Base-by-base conservation (phyloP, 2,329 filamentous ascomycete species). In the Pleurostoma richardsiae region DNA sequence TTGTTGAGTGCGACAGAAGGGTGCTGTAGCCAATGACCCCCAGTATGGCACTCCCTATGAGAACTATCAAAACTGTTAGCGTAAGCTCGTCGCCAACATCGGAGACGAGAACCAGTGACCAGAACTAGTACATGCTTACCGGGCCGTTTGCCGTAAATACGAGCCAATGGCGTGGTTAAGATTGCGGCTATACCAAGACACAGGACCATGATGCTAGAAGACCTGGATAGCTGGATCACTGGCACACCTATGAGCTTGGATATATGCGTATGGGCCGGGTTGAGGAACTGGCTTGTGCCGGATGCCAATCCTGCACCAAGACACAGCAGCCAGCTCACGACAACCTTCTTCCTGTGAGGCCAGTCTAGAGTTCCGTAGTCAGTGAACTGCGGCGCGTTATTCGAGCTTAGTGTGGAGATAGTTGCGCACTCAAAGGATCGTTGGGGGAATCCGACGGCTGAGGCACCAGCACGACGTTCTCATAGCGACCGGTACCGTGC, bases 401-500 rank as follows among this genome's bases (percentile, higher is more conserved):
- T 36, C 33, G 8, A 36, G n/a, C 19, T 19, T 19, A 2, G 19
- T 19, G 19, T 19, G 33, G 33, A 36, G 33, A 36, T 36, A n/a
- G n/a, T 19, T 19, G 33, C 33, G 8, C n/a, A 36, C 33, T 48
- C 6, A 27, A 43, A 4, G 41, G 41, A 28, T 43, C 41, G 10
- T 43, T 43, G 7, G 41, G 41, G 33, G 41, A 43, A n/a, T 43
- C 30, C 4, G 41, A 43, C 4, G 41, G 41, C 29, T 43, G 41
- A 4, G 41, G 41, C 4, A 43, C 10, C 8, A 43, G 29, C 5
- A 43, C 31, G 19, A 43, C 33, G 27, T 43, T 26, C 39, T 33
- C 44, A 29, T 42, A 45, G n/a, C 46, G 31, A 7, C 46, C 46
- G n/a, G 8, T 45, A 19, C 41, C 41, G 26, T 36, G 33, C 33